Base-by-base conservation (phyloP, 805 yeast genomes). In the Ogataea wickerhamii region DNA sequence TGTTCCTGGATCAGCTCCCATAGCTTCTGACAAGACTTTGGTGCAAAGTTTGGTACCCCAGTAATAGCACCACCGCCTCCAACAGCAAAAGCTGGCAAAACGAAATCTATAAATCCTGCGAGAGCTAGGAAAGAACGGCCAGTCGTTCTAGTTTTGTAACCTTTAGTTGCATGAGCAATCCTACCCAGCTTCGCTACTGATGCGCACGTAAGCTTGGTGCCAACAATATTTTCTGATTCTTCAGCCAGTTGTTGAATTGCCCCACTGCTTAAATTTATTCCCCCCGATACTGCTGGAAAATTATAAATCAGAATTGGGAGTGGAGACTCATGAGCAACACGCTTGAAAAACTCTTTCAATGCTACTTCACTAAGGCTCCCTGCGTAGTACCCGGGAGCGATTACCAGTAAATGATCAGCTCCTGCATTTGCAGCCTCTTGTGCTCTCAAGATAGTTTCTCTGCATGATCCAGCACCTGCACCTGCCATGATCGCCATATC, bases 331-430 rank as follows among this genome's bases (percentile, higher is more conserved):
- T 57, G 58, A 16, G 67, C 70, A 28, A 64, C 57, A 11, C 36
- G 40, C 2, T 36, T 33, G 47, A 58, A 65, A 41, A 57, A 66
- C 22, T 56, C 60, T 18, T 53, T 43, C 13, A 66, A 43, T 0
- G 67, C 67, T 22, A 58, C 49, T 30, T 56, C 49, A 26, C 60
- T 53, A 40, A 61, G 46, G 10, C 41, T 47, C 1, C 60, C 56
- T 4, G 67, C 68, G 43, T 61, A 66, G 40, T 59, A 64, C 4
- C 66, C 66, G 7, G 68, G 67, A 4, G 58, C 52, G 18, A 63
- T 52, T 20, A 62, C 51, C 19, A 66, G 55, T 4, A 55, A 48
- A 37, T 53, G 60, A 34, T 63, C 62, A 16, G 67, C 71, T 6
- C 67, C 67, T 13, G 64, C 63, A 8, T 49, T 43, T 17, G 48